Conservation (phyloP, 2,329 filamentous ascomycete species). For the Colletotrichum australisinense region DNA sequence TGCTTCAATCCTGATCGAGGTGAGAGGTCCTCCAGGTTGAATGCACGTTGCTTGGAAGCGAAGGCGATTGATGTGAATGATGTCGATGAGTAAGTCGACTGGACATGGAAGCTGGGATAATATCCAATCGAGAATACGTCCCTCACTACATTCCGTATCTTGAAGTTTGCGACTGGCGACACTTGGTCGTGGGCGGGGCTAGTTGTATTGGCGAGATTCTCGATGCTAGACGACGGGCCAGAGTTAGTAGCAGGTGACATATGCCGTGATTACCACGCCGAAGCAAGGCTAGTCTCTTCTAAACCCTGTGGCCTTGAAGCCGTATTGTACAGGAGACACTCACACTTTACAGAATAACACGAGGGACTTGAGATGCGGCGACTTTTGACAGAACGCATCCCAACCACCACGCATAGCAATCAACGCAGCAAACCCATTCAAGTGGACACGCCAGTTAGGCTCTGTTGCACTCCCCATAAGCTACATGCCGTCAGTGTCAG, state of each 20-base stretch:
- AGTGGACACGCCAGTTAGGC: conserved; percentile 48
- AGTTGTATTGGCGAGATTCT: conserved; percentile 50
- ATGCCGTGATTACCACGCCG: neutral
- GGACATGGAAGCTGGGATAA: conserved; percentile 46
- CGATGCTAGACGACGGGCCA: conserved; percentile 36
- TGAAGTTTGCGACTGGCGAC: conserved; percentile 34
- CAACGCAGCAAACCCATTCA: conserved; percentile 38
- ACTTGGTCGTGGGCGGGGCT: conserved; percentile 46
- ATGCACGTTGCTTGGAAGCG: conserved; percentile 40
- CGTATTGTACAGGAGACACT: neutral
- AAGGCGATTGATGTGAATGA: conserved; percentile 50
- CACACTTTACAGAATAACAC: conserved; percentile 18
- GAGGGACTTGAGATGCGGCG: neutral
- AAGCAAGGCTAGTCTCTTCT: neutral
- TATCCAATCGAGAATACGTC: conserved; percentile 40
- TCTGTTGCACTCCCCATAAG: conserved; percentile 44
- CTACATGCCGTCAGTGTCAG: neutral
- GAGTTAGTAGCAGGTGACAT: neutral
- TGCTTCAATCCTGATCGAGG: conserved; percentile 5
- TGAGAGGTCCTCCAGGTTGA: conserved; percentile 25
- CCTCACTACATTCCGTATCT: conserved; percentile 42
- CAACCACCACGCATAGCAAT: conserved; percentile 33
- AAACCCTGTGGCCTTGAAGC: too few relatives aligned
- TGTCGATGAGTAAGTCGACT: conserved; percentile 43
- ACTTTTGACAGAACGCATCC: neutral